phyloP scores from a whole-genome alignment of 2,329 filamentous ascomycete species.

The Volutella citrinella region DNA sequence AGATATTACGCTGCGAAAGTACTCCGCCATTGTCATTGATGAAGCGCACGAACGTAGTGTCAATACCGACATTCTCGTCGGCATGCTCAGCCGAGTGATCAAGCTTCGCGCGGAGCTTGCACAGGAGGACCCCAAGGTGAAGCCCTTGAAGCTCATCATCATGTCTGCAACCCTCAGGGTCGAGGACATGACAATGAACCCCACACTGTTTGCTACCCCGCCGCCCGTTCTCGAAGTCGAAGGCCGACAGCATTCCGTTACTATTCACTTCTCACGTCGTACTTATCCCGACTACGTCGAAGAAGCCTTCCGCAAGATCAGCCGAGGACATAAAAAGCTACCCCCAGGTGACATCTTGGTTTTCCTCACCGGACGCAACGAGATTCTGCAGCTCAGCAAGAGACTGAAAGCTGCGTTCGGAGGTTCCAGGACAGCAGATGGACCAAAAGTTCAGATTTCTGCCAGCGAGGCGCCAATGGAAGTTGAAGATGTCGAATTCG shows the following conservation, averaged over 20 bases:
- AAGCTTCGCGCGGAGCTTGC: constrained; percentile 75
- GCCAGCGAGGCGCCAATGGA: constrained; percentile 77
- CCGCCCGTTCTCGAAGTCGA: constrained; percentile 88
- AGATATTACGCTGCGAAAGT: constrained; percentile 84
- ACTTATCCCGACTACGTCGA: constrained; percentile 88
- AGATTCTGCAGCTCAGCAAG: constrained; percentile 83
- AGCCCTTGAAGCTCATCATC: constrained; percentile 88
- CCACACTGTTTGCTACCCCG: constrained; percentile 69
- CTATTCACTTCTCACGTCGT: constrained; percentile 79
- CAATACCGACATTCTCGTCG: constrained; percentile 97
- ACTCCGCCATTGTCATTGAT: constrained; percentile 91
- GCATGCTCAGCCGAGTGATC: constrained; percentile 91
- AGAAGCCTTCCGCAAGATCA: constrained; percentile 84
- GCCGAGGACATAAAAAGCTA: constrained; percentile 82
- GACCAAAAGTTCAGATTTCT: constrained; percentile 70
- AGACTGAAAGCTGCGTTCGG: constrained; percentile 67
- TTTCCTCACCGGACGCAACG: constrained; percentile 90
- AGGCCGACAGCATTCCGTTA: constrained; percentile 88
- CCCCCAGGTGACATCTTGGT: constrained; percentile 89
- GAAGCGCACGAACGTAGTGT: constrained; percentile 97
- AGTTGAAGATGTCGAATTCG: constrained; percentile 83
- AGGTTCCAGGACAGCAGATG: constrained; percentile 52
- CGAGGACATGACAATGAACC: constrained; percentile 84
- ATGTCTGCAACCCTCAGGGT: constrained; percentile 96
- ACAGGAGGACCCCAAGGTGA: constrained; percentile 65